Conservation (phyloP, 1,139 yeast genomes). For the Magnusiomyces tetraspermus region DNA sequence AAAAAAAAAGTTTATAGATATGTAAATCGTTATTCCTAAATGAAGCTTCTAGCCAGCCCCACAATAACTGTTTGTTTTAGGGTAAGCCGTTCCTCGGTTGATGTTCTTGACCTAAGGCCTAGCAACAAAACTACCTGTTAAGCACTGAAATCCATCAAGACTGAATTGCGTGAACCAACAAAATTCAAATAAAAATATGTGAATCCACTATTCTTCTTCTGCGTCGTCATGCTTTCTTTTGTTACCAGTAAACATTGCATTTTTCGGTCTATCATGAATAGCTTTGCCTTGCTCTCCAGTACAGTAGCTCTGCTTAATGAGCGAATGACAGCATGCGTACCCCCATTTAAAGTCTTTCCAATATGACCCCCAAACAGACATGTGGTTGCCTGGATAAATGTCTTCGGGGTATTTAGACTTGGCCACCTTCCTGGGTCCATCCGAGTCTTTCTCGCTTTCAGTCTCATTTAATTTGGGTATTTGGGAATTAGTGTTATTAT, state of each 20-base stretch:
- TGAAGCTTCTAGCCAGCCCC: too few relatives aligned
- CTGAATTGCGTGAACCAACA: not conserved
- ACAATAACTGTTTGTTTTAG: too few relatives aligned
- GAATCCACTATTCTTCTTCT: not conserved
- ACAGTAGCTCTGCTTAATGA: slow-evolving; percentile 32
- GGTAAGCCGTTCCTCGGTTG: too few relatives aligned
- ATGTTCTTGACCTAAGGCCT: too few relatives aligned
- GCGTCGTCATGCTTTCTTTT: not conserved
- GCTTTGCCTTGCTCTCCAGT: slow-evolving; percentile 17
- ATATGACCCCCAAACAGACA: slow-evolving; percentile 42
- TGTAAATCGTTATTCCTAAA: too few relatives aligned
- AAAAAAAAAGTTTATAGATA: too few relatives aligned
- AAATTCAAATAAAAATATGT: not conserved
- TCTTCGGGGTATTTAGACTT: slow-evolving; percentile 36
- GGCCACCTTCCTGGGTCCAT: slow-evolving; percentile 6
- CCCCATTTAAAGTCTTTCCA: slow-evolving; percentile 45
- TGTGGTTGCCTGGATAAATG: slow-evolving; percentile 34
- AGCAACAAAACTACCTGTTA: too few relatives aligned
- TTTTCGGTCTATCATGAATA: not conserved
- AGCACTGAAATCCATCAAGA: too few relatives aligned
- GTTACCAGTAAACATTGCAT: not conserved
- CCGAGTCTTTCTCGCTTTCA: slow-evolving; percentile 12
- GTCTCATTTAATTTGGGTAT: slow-evolving; percentile 8
- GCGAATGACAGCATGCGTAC: slow-evolving; percentile 38
- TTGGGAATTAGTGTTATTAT: slow-evolving; percentile 3